Conservation (phyloP, 768 basidiomycete species). For the Mycena latifolia region DNA sequence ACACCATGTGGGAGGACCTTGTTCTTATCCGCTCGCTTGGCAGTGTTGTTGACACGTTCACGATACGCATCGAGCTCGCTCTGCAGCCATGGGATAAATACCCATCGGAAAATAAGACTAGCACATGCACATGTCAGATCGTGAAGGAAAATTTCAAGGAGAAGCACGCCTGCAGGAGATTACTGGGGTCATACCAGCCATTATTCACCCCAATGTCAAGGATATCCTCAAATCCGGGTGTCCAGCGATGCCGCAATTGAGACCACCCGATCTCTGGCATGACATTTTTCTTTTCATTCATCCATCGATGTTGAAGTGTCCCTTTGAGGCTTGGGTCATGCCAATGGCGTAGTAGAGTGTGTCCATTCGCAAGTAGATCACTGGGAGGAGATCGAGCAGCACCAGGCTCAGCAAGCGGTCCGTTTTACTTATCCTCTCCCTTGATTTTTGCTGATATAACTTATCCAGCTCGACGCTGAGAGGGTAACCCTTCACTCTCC, state of each 20-base stretch:
- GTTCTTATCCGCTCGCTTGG: constrained; percentile 40
- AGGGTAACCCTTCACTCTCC: too few species aligned
- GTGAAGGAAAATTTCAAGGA: background rate
- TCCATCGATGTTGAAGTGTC: constrained; percentile 39
- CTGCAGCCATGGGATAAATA: constrained; percentile 53
- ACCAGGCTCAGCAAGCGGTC: constrained; percentile 1
- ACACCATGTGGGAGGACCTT: constrained; percentile 52
- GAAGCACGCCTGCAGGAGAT: constrained; percentile 38
- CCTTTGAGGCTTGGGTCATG: constrained; percentile 46
- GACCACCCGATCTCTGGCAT: constrained; percentile 56
- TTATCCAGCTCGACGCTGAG: too few species aligned
- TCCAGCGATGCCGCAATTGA: too few species aligned
- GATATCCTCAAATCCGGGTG: constrained; percentile 52
- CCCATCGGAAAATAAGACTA: constrained; percentile 50
- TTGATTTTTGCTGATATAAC: too few species aligned
- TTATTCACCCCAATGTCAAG: constrained; percentile 46
- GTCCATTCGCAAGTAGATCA: constrained; percentile 47
- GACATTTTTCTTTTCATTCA: constrained; percentile 51
- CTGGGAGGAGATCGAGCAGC: background rate
- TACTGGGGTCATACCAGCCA: constrained; percentile 45
- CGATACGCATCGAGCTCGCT: constrained; percentile 46
- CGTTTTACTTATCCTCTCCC: too few species aligned
- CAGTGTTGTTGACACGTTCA: constrained; percentile 35
- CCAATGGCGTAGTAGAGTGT: constrained; percentile 48
- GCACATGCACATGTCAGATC: background rate